These are phyloP conservation scores for Podospora pseudopauciseta DNA, from an alignment of 495 filamentous ascomycete genomes.

Conservation along the genomic window DNA sequence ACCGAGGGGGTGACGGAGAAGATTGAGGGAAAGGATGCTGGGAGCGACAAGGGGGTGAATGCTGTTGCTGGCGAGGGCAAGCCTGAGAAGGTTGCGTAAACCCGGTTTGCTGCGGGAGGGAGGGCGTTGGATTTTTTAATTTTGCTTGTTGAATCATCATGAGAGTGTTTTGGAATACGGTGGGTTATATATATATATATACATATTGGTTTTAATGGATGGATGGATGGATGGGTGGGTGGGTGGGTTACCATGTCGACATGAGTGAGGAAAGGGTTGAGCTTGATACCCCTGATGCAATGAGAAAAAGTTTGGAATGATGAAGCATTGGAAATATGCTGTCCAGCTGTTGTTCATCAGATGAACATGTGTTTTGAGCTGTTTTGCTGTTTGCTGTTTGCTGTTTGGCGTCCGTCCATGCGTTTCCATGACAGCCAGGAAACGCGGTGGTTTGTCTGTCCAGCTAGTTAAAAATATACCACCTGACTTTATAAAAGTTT, in stretches of 20 bases:
- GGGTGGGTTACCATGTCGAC: not conserved
- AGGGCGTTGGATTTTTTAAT: not conserved
- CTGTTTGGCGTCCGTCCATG: too few relatives aligned
- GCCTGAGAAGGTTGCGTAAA: slow-evolving; percentile 12
- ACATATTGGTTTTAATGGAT: not conserved
- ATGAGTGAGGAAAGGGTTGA: not conserved
- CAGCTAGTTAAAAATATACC: too few relatives aligned
- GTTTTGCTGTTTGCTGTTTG: too few relatives aligned
- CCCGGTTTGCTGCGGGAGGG: not conserved
- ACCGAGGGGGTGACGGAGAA: slow-evolving; percentile 22
- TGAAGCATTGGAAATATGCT: not conserved
- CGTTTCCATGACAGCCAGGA: too few relatives aligned
- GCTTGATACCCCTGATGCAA: not conserved
- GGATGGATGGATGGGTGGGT: not conserved
- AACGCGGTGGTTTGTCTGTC: too few relatives aligned
- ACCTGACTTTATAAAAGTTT: too few relatives aligned
- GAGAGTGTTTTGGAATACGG: not conserved
- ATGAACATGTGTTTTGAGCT: not conserved
- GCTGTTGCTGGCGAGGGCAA: not conserved
- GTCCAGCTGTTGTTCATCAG: too few relatives aligned
- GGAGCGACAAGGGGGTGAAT: slow-evolving; percentile 11
- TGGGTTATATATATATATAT: too few relatives aligned
- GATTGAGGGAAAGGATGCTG: slow-evolving; percentile 12
- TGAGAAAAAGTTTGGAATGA: not conserved
- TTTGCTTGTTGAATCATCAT: not conserved